phyloP scores from a whole-genome alignment of 495 filamentous ascomycete species.

The Xylaria flabelliformis region DNA sequence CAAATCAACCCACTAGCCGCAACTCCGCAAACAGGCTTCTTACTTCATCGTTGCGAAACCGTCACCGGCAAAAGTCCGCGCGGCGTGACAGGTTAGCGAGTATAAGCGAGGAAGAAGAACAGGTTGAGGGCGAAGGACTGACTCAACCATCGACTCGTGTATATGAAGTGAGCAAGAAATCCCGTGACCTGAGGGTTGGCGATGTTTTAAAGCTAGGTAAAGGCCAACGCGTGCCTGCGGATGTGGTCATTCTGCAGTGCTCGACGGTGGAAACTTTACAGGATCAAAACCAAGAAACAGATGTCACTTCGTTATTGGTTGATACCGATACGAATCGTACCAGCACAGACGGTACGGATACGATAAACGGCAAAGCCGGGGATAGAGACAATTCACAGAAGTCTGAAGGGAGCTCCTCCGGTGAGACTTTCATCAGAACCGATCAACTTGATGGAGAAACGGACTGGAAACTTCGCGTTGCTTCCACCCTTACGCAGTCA shows the following conservation, averaged over 20 bases:
- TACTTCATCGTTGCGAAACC: constrained; percentile 42
- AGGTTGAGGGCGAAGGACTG: constrained; percentile 51
- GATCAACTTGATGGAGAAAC: constrained; percentile 99
- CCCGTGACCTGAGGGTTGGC: constrained; percentile 90
- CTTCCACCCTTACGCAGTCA: constrained; percentile 80
- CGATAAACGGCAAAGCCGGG: constrained; percentile 12
- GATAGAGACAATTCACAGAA: constrained; percentile 26
- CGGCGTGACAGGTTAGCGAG: constrained; percentile 54
- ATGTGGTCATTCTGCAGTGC: constrained; percentile 91
- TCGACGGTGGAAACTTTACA: constrained; percentile 65
- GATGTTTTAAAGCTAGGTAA: constrained; percentile 92
- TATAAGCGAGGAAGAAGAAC: constrained; percentile 61
- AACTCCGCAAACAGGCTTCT: constrained; percentile 47
- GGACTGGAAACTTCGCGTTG: constrained; percentile 95
- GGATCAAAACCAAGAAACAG: constrained; percentile 35
- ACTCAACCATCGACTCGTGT: constrained; percentile 49
- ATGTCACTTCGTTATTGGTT: constrained; percentile 48
- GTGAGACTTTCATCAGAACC: constrained; percentile 95
- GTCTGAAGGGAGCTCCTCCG: constrained; percentile 53
- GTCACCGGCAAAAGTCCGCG: constrained; percentile 38
- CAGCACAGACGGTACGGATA: constrained; percentile 19
- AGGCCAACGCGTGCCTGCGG: constrained; percentile 90
- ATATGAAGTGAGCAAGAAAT: constrained; percentile 74
- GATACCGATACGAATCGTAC: constrained; percentile 41
- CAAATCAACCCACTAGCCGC: constrained; percentile 39